A percentile compares a stretch with the other conserved stretches of the same genome.
These are phyloP conservation scores for Monilinia polystroma DNA, from an alignment of 2,329 filamentous ascomycete genomes.

Conservation along the genomic window DNA sequence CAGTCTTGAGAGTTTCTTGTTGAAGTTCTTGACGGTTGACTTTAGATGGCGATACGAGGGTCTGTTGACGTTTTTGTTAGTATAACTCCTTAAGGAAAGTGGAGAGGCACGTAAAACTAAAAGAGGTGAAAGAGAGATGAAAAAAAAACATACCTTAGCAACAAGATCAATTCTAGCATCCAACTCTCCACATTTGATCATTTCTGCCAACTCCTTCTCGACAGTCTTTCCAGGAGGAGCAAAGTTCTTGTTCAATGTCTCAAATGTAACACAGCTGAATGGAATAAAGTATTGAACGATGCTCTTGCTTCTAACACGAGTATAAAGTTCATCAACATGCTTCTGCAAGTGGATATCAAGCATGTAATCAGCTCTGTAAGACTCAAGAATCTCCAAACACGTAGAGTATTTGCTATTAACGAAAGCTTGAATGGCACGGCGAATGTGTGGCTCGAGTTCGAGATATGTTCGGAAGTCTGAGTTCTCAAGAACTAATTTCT, in stretches of 20 bases:
- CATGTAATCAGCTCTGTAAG: conserved; percentile 81
- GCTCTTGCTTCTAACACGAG: conserved; percentile 79
- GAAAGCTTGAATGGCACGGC: conserved; percentile 86
- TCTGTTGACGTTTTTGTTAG: conserved; percentile 43
- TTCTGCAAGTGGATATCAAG: conserved; percentile 82
- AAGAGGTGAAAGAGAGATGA: neutral
- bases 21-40: conserved; percentile 71
- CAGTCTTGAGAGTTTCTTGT: conserved; percentile 62
- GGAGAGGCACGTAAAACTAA: neutral
- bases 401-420: conserved; percentile 85
- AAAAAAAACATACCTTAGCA: conserved; percentile 57
- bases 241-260: conserved; percentile 77
- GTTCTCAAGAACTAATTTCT: conserved; percentile 76
- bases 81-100: neutral
- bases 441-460: conserved; percentile 90
- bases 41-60: conserved; percentile 69
- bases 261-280: conserved; percentile 81
- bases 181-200: conserved; percentile 73
- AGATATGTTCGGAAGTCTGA: conserved; percentile 79
- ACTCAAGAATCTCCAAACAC: conserved; percentile 79
- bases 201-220: conserved; percentile 69
- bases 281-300: conserved; percentile 91
- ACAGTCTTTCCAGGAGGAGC: conserved; percentile 60
- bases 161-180: conserved; percentile 83
- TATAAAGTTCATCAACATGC: conserved; percentile 70